phyloP scores from a whole-genome alignment of 495 filamentous ascomycete genomes.

The Penicillium argentinense region DNA sequence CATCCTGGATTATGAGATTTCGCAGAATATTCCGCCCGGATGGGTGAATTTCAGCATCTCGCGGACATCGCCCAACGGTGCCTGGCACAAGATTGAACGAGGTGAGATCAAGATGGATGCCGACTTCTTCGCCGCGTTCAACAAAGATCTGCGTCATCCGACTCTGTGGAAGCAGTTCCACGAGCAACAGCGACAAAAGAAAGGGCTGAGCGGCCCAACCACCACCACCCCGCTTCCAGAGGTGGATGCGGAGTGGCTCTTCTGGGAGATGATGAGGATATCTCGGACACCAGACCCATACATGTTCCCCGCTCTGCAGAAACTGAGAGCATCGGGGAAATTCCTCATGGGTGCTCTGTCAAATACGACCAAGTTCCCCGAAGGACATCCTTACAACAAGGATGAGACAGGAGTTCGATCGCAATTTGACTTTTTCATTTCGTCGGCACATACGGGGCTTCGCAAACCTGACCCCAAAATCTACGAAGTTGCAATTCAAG shows the following conservation, averaged over 20 bases:
- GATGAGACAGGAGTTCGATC: constrained; percentile 50
- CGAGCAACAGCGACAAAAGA: constrained; percentile 33
- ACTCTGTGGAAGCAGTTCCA: constrained; percentile 66
- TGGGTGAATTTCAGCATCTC: constrained; percentile 93
- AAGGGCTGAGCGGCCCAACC: constrained; percentile 21
- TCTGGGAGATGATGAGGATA: constrained; percentile 88
- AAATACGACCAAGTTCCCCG: constrained; percentile 84
- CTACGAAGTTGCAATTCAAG: constrained; percentile 69
- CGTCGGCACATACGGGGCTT: constrained; percentile 79
- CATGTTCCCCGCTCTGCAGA: constrained; percentile 82
- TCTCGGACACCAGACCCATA: constrained; percentile 73
- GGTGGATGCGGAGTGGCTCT: constrained; percentile 78
- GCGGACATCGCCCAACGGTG: constrained; percentile 70
- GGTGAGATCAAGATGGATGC: constrained; percentile 71
- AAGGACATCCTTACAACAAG: constrained; percentile 56
- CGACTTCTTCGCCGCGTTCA: constrained; percentile 76
- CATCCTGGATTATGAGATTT: constrained; percentile 83
- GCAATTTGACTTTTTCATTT: constrained; percentile 81
- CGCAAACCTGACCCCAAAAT: constrained; percentile 84
- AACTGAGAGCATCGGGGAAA: constrained; percentile 58
- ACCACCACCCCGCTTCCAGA: constrained; percentile 63
- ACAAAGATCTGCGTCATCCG: constrained; percentile 64
- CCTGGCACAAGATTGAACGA: constrained; percentile 82
- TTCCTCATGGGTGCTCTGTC: constrained; percentile 80
- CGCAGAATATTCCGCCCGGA: constrained; percentile 72